These are phyloP conservation scores for Ophiobolus disseminans DNA, from an alignment of 2,329 filamentous ascomycete genomes.

Conservation along the genomic window DNA sequence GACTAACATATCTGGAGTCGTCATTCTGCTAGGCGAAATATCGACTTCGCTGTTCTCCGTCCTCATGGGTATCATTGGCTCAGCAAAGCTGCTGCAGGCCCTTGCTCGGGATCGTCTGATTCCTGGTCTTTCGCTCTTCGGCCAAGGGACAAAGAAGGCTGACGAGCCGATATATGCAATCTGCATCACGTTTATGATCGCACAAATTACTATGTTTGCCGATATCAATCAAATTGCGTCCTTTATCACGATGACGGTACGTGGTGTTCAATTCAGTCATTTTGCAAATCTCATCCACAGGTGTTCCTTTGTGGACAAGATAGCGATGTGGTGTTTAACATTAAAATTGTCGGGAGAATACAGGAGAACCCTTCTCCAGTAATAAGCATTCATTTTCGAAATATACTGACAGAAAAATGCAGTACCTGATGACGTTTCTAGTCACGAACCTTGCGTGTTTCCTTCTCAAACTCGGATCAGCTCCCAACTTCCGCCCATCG, in stretches of 20 bases:
- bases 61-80: conserved; percentile 85
- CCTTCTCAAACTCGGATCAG: conserved; percentile 82
- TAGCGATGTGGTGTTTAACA: too few relatives aligned
- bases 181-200: conserved; percentile 74
- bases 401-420: not conserved
- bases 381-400: not conserved
- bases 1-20: conserved; percentile 75
- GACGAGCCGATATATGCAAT: conserved; percentile 82
- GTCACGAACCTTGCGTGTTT: conserved; percentile 90
- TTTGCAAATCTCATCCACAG: too few relatives aligned
- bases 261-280: not conserved
- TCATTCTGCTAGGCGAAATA: conserved; percentile 82
- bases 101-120: conserved; percentile 80
- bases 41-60: conserved; percentile 85
- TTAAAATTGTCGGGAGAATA: too few relatives aligned
- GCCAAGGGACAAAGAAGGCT: conserved; percentile 71
- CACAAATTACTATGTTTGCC: conserved; percentile 80
- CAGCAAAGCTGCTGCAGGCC: conserved; percentile 84
- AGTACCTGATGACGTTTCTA: conserved; percentile 87
- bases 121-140: conserved; percentile 76
- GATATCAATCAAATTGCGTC: conserved; percentile 89
- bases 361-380: too few relatives aligned
- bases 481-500: conserved; percentile 85
- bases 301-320: too few relatives aligned
- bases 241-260: conserved; percentile 81